Base-by-base conservation (phyloP, 768 basidiomycete species). In the Boletus subcaerulescens region DNA sequence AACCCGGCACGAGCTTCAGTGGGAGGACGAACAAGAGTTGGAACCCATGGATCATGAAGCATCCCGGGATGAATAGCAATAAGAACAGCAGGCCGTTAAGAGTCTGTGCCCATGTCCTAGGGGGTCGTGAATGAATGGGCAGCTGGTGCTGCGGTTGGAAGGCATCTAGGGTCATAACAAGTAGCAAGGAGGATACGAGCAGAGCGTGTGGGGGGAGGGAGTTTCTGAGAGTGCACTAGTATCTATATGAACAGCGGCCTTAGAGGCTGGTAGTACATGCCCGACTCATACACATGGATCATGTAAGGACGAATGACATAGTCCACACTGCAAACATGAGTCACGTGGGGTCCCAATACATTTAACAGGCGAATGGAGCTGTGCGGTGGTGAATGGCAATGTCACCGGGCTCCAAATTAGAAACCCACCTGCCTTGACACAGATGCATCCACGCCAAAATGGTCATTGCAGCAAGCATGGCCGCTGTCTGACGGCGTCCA, bases 21-120 rank as follows among this genome's bases (percentile, higher is more conserved):
- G 91, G 84, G 15, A 92, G 74, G 36, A 91, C 73, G 60, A 87
- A 73, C 26, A 85, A 60, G 68, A 95, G 79, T 70, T 96, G 94
- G 36, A 83, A 82, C 31, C 73, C 77, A 63, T 92, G 83, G 59
- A 91, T 78, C 74, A 86, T 82, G 32, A 92, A 53, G 63, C 85
- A 85, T 12, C 80, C 91, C 9, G 79, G 58, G 58, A 81, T 70
- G 74, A 91, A 91, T 32, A 85, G 61, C 36, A 84, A 26, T 55
- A 72, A 60, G 68, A 85, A 89, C 24, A 82, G 65, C 5, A 82
- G 32, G 26, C 76, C 84, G 26, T 78, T 65, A 44, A 84, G 46
- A 2, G 66, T 73, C 69, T 80, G 81, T 38, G 55, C 43, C 83
- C 85, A 89, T 57, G 85, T 69, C 46, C 72, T 71, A 2, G 76